Conservation (phyloP, 441 rosid genomes). For the Kokia cookei region DNA sequence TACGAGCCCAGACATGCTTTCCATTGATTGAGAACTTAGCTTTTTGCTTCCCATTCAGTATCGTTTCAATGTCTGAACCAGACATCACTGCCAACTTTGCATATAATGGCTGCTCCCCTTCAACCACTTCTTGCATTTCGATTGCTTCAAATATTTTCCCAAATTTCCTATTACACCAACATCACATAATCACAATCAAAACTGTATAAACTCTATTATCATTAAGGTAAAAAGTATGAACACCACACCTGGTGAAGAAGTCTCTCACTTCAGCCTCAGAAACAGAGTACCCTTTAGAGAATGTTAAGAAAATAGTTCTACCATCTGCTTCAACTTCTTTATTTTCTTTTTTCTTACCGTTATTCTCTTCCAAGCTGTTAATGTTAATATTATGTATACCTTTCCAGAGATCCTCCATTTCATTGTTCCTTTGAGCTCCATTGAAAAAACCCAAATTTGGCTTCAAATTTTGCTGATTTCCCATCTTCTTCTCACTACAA, state of each 20-base stretch:
- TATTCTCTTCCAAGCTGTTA: background rate
- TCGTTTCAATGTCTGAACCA: slow-evolving; percentile 10
- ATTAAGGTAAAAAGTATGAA: no score
- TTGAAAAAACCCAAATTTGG: background rate
- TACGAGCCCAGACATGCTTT: slow-evolving; percentile 74
- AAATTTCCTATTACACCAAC: slow-evolving; percentile 29
- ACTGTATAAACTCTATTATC: background rate
- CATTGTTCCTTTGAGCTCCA: background rate
- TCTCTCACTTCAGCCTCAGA: slow-evolving; percentile 41
- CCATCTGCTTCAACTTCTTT: slow-evolving; percentile 19
- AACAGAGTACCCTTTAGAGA: slow-evolving; percentile 65
- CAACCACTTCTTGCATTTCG: slow-evolving; percentile 44
- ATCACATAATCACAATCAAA: background rate
- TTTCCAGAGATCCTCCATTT: background rate
- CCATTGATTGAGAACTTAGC: slow-evolving; percentile 63
- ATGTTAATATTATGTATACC: background rate
- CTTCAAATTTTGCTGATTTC: background rate
- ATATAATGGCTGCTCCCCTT: slow-evolving; percentile 43
- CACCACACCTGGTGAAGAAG: slow-evolving; percentile 52
- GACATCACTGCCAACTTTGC: slow-evolving; percentile 49
- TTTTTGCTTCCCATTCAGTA: slow-evolving; percentile 28
- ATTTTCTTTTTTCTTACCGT: background rate
- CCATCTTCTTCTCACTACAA: background rate
- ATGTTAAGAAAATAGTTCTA: slow-evolving; percentile 71
- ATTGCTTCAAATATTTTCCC: slow-evolving; percentile 44